Evolutionary conservation across 345 rosid genomes (phyloP).

Genomic region (Carallia brachiata): DNA sequence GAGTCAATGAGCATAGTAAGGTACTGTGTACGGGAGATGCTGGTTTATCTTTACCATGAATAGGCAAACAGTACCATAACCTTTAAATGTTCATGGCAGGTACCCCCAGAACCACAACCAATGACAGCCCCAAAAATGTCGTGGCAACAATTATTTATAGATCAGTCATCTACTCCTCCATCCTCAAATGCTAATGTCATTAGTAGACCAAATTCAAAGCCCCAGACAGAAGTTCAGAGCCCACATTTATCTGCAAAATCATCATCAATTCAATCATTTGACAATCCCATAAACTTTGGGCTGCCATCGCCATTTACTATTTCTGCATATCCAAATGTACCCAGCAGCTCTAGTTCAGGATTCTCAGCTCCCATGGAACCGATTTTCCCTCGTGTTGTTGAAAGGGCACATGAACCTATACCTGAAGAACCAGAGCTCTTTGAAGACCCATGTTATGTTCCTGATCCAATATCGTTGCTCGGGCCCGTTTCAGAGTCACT

Average conservation of each 20-base stretch:
- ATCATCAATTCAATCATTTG: slow-evolving; percentile 57
- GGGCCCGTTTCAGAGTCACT: slow-evolving; percentile 99
- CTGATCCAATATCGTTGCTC: slow-evolving; percentile 78
- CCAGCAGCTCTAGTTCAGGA: slow-evolving; percentile 59
- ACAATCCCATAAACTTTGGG: slow-evolving; percentile 81
- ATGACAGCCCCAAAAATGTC: slow-evolving; percentile 68
- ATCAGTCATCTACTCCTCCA: slow-evolving; percentile 48
- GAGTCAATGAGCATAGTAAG: too few species aligned
- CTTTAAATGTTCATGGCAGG: slow-evolving; percentile 52
- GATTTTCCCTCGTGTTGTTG: slow-evolving; percentile 38
- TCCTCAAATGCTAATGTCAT: slow-evolving; percentile 58
- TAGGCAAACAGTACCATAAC: slow-evolving; percentile 14
- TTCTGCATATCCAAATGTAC: slow-evolving; percentile 45
- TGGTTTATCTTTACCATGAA: neutral
- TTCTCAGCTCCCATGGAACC: slow-evolving; percentile 60
- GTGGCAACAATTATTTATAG: slow-evolving; percentile 92
- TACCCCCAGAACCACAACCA: slow-evolving; percentile 50
- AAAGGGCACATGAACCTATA: slow-evolving; percentile 39
- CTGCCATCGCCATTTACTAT: slow-evolving; percentile 74
- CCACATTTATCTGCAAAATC: slow-evolving; percentile 44
- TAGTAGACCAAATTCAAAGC: slow-evolving; percentile 65
- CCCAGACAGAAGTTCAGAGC: slow-evolving; percentile 51
- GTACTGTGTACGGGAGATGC: neutral
- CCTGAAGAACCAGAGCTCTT: slow-evolving; percentile 78
- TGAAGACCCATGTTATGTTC: slow-evolving; percentile 92